Evolutionary conservation across 805 yeast genomes (phyloP).

Genomic region (Lachancea dasiensis): DNA sequence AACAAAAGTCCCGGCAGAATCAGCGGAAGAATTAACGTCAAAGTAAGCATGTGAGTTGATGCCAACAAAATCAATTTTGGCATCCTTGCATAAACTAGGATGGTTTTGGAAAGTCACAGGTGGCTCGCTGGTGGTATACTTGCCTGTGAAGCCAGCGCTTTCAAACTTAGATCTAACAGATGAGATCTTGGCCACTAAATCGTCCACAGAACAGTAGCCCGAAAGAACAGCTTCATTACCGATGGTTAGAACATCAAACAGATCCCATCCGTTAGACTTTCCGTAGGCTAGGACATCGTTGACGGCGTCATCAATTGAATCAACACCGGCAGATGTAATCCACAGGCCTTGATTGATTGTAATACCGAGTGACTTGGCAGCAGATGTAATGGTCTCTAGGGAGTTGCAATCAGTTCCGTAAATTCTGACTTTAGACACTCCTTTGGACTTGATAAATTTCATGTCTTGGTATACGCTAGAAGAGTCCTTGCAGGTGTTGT

Average conservation of each 20-base stretch:
- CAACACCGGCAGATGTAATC: constrained; percentile 59
- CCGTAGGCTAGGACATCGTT: constrained; percentile 46
- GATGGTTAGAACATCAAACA: constrained; percentile 70
- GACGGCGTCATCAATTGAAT: constrained; percentile 61
- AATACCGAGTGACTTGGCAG: constrained; percentile 52
- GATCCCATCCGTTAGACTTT: constrained; percentile 56
- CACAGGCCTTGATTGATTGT: constrained; percentile 83
- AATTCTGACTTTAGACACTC: constrained; percentile 61
- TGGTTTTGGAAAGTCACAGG: constrained; percentile 62
- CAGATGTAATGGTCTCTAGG: constrained; percentile 57
- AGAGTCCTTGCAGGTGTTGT: constrained; percentile 59
- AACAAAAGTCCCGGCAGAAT: constrained; percentile 65
- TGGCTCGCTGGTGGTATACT: constrained; percentile 82
- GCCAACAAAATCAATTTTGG: constrained; percentile 77
- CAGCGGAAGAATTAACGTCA: constrained; percentile 55
- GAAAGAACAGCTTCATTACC: constrained; percentile 84
- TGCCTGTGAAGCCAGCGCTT: constrained; percentile 71
- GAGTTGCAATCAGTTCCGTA: constrained; percentile 87
- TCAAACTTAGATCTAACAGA: constrained; percentile 53
- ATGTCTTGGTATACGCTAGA: constrained; percentile 55
- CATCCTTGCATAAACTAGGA: constrained; percentile 62
- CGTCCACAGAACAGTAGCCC: constrained; percentile 52
- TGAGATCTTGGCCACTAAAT: constrained; percentile 59
- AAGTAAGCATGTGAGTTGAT: constrained; percentile 86
- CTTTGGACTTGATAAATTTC: constrained; percentile 47